phyloP scores from a whole-genome alignment of 306 rosid species.

The Trichosanthes truncata region DNA sequence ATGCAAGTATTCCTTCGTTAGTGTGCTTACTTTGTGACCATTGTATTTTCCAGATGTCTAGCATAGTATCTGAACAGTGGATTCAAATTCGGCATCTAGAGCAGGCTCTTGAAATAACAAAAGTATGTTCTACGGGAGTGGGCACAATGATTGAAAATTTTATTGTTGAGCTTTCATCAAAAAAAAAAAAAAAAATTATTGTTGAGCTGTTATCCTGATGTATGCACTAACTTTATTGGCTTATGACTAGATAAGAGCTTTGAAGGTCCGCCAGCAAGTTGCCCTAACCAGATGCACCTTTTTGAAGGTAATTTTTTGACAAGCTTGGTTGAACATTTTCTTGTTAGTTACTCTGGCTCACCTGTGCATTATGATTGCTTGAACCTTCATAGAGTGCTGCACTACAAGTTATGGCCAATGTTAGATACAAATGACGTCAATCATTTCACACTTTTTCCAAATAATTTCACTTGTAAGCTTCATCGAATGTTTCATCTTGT shows the following conservation, averaged over 20 bases:
- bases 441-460: neutral
- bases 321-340: neutral
- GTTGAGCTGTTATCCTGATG: neutral
- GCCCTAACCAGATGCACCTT: constrained; percentile 43
- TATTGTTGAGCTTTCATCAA: neutral
- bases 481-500: constrained; percentile 16
- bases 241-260: constrained; percentile 39
- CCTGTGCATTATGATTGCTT: neutral
- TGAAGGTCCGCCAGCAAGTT: constrained; percentile 32
- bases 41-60: constrained; percentile 49
- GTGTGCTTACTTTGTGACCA: constrained; percentile 3
- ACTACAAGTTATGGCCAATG: neutral
- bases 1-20: neutral
- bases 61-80: constrained; percentile 76
- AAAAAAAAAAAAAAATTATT: too few relatives aligned
- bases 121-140: constrained; percentile 31
- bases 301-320: constrained; percentile 43
- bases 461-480: constrained; percentile 5
- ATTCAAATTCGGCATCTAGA: constrained; percentile 85
- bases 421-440: neutral
- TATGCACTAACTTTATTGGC: constrained; percentile 13
- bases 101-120: constrained; percentile 79
- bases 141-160: neutral
- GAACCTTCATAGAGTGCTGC: neutral
- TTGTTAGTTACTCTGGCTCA: neutral